Evolutionary conservation across 345 rosid species (phyloP).

Genomic region (Camelina laxa): DNA sequence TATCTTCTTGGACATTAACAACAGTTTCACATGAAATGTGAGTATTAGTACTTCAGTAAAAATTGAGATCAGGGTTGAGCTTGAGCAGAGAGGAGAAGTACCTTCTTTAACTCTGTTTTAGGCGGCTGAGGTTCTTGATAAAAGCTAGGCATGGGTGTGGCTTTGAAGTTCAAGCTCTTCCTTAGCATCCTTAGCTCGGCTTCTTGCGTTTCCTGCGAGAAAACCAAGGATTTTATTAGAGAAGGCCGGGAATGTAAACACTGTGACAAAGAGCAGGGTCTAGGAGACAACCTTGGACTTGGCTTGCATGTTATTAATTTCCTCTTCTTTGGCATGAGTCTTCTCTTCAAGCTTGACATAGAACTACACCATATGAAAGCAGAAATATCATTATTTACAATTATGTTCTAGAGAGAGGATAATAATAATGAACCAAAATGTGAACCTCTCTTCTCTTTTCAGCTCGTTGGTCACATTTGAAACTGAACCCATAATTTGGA

Average conservation of each 20-base stretch:
- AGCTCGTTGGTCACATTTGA: constrained; percentile 95
- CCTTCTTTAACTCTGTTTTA: constrained; percentile 91
- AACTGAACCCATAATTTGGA: constrained; percentile 98
- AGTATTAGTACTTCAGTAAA: background rate
- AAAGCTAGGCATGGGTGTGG: constrained; percentile 98
- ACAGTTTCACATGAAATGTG: background rate
- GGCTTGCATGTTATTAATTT: constrained; percentile 78
- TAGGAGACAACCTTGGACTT: constrained; percentile 77
- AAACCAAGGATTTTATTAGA: constrained; percentile 11
- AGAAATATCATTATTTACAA: constrained; percentile 10
- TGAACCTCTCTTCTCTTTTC: constrained; percentile 97
- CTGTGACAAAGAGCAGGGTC: constrained; percentile 12
- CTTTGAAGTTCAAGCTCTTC: constrained; percentile 93
- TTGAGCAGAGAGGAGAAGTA: constrained; percentile 37
- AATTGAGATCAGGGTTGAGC: constrained; percentile 17
- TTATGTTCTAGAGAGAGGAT: constrained; percentile 1
- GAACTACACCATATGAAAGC: constrained; percentile 58
- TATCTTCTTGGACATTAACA: constrained; percentile 57
- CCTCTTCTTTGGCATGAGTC: constrained; percentile 92
- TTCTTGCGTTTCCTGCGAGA: constrained; percentile 85
- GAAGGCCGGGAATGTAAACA: constrained; percentile 3
- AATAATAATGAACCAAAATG: constrained; percentile 25
- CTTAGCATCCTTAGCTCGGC: constrained; percentile 92
- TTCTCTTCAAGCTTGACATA: constrained; percentile 96
- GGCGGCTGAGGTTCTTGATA: constrained; percentile 95